Evolutionary conservation across 2,329 filamentous ascomycete species (phyloP), one percentile per base, ranked within the genome.

Genomic region (Exophiala viscosa): DNA sequence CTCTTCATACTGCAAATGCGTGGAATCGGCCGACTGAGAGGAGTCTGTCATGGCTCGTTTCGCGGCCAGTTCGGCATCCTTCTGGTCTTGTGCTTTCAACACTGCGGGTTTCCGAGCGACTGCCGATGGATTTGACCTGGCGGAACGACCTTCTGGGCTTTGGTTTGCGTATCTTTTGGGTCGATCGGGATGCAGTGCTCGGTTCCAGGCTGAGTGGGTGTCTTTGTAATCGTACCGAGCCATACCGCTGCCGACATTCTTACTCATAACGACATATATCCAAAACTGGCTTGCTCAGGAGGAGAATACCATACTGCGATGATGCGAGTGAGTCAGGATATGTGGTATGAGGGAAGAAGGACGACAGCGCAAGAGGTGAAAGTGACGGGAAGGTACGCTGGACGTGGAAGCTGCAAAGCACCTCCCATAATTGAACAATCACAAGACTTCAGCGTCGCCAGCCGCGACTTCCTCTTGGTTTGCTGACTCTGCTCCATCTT

Each of bases 21-120:
- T 28, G 23, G 23, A 28, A 7, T 28, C 23, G 23, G 23, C 23
- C 5, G 23, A 28, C 5, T 28, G 23, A 4, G 23, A 28, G 3
- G 23, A 28, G 8, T 28, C 23, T 33, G 63, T 65, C 72, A 75
- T 74, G 33, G 73, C 73, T 13, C 65, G 61, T 11, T 70, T 69
- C 6, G 73, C 73, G 39, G 73, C 73, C n/a, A 69, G 66, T 7
- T 68, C 64, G 14, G 72, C 72, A 55, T 71, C 17, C n/a, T 10
- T 40, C 18, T 36, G 35, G 15, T 31, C 34, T 18, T 10, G 34
- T 20, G 41, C 17, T 13, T n/a, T 38, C 4, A 28, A 7, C 6
- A 14, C 31, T 43, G 20, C 18, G 40, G 3, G 10, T 3, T 43
- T 2, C 23, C 23, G 23, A 28, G 5, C 23, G 5, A 7, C 5